phyloP scores from a whole-genome alignment of 1,284 basidiomycete species.

The Coriolopsis trogii region DNA sequence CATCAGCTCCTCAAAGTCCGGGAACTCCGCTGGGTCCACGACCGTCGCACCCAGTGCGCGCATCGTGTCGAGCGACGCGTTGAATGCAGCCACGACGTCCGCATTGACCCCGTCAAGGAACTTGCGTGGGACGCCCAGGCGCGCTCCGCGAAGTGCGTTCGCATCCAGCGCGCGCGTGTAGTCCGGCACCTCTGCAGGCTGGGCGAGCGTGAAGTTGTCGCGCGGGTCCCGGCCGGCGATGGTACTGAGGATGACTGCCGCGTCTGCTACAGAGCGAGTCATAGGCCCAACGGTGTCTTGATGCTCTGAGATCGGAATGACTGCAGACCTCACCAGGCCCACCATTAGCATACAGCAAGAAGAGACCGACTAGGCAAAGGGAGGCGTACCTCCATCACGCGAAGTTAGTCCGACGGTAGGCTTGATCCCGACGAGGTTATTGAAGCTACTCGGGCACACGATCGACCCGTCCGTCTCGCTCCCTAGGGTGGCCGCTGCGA shows the following conservation, averaged over 20 bases:
- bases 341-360: background rate
- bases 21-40: slow-evolving; percentile 45
- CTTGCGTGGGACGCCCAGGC: slow-evolving; percentile 44
- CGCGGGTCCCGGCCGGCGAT: slow-evolving; percentile 49
- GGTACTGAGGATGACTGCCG: slow-evolving; percentile 43
- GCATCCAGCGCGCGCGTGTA: slow-evolving; percentile 40
- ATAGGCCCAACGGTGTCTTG: slow-evolving; percentile 56
- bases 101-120: slow-evolving; percentile 19
- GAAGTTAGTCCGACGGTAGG: slow-evolving; percentile 66
- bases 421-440: slow-evolving; percentile 56
- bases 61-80: slow-evolving; percentile 41
- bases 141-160: slow-evolving; percentile 40
- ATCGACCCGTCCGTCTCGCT: slow-evolving; percentile 72
- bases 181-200: slow-evolving; percentile 38
- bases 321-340: slow-evolving; percentile 28
- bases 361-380: background rate
- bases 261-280: slow-evolving; percentile 48
- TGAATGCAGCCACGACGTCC: slow-evolving; percentile 37
- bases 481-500: slow-evolving; percentile 61
- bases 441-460: slow-evolving; percentile 45
- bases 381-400: slow-evolving; percentile 54
- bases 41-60: slow-evolving; percentile 42
- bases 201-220: slow-evolving; percentile 47
- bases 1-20: slow-evolving; percentile 37
- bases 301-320: slow-evolving; percentile 52